Conservation (phyloP, 441 rosid genomes). For the Pelargonium citronellum region DNA sequence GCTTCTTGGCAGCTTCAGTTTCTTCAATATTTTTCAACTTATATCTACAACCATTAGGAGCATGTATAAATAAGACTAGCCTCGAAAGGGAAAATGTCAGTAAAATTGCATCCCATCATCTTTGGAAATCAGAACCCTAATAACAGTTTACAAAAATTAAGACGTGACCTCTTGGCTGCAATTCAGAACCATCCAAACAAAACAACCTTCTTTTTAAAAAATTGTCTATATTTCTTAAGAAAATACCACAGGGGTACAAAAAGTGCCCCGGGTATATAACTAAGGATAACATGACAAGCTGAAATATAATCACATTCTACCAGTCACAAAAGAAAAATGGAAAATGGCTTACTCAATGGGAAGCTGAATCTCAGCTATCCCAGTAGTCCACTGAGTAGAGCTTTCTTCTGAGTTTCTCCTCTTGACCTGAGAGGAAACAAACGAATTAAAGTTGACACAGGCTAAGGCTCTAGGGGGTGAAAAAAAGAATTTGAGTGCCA, state of each 20-base stretch:
- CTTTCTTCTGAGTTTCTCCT: slow-evolving; percentile 84
- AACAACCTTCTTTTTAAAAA: neutral
- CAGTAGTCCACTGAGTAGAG: slow-evolving; percentile 97
- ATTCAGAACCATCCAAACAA: slow-evolving; percentile 5
- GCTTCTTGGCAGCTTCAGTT: slow-evolving; percentile 97
- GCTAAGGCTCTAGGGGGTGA: neutral
- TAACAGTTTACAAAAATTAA: neutral
- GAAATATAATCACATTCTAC: slow-evolving; percentile 7
- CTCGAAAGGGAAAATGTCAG: neutral
- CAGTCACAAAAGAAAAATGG: neutral
- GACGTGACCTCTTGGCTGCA: neutral
- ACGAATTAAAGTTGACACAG: neutral
- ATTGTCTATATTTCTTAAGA: neutral
- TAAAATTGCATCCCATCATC: slow-evolving; percentile 2
- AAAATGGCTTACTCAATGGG: slow-evolving; percentile 65
- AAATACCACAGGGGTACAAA: neutral
- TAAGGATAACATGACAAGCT: neutral
- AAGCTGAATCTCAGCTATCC: slow-evolving; percentile 91
- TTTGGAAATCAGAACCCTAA: neutral
- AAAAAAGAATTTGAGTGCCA: neutral
- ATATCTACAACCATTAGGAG: slow-evolving; percentile 42
- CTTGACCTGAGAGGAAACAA: slow-evolving; percentile 49
- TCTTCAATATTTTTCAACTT: slow-evolving; percentile 90
- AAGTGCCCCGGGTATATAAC: neutral
- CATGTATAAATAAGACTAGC: slow-evolving; percentile 11